Evolutionary conservation across 345 rosid species (phyloP), one percentile per base, ranked within the genome.

Genomic region (Gossypium ekmanianum): DNA sequence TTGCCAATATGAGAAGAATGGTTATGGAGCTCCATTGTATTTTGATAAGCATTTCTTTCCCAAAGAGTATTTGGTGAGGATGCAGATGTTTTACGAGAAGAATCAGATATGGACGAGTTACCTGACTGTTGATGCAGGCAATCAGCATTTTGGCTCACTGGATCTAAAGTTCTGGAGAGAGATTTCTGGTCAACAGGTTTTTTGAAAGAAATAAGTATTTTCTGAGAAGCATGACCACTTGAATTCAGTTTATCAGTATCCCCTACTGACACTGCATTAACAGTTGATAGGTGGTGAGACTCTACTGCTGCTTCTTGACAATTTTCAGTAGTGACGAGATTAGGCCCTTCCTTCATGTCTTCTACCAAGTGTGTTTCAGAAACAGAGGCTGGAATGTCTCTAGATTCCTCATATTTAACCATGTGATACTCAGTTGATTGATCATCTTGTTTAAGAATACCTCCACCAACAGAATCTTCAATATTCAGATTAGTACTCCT

Each of bases 81-180:
- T 16, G 29, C 11, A n/a, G 79, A 67, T 74, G 72, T 74, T 79
- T 62, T 76, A 66, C 73, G 76, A 3, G 81, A 78, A 62, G 56
- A 69, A 78, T 77, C 80, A 41, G 79, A 78, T 29, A 80, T 12
- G 68, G 81, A 79, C 68, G 88, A 81, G 73, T 73, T 77, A 81
- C 77, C 77, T n/a, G 80, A 70, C 57, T 59, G 78, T 57, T 65
- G 84, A 58, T 71, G 68, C 24, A n/a, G 78, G 61, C 14, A 69
- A 50, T 79, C 59, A 75, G 54, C 73, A 79, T 69, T 80, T 70
- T 71, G 71, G 75, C 73, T 71, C 45, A 74, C 80, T 11, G 75
- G 77, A 71, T 73, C 72, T 56, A 77, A 78, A 17, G 61, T 24
- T 68, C 20, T 34, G 13, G 75, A 41, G 61, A 61, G 81, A 68